Conservation (phyloP, 2,329 filamentous ascomycete genomes). For the Ascochyta viciae-villosae region DNA sequence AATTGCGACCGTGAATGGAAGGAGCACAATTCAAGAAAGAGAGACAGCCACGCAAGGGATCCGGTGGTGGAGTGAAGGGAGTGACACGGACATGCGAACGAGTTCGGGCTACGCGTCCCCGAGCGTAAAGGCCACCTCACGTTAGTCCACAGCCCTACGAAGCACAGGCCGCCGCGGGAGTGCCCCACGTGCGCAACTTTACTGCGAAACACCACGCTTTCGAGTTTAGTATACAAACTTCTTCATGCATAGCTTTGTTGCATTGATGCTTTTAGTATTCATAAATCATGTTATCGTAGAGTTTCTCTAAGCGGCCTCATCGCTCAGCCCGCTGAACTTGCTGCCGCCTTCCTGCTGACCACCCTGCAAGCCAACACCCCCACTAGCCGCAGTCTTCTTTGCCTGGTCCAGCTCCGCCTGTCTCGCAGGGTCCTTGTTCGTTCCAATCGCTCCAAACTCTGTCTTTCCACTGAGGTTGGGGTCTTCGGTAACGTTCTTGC, state of each 20-base stretch:
- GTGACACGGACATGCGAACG: slow-evolving; percentile 10
- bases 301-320: neutral
- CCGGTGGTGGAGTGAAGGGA: slow-evolving; percentile 15
- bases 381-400: slow-evolving; percentile 42
- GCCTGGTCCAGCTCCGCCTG: slow-evolving; percentile 52
- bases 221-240: neutral
- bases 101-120: slow-evolving; percentile 18
- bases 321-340: slow-evolving; percentile 32
- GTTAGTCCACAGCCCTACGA: slow-evolving; percentile 27
- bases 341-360: slow-evolving; percentile 24
- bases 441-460: slow-evolving; percentile 57
- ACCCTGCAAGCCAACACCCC: slow-evolving; percentile 35
- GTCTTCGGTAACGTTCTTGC: slow-evolving; percentile 59
- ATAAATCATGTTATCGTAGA: neutral
- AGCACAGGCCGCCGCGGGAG: slow-evolving; percentile 12
- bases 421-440: slow-evolving; percentile 62
- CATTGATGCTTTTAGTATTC: neutral
- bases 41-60: slow-evolving; percentile 15
- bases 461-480: slow-evolving; percentile 28
- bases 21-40: neutral
- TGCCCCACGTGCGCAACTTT: slow-evolving; percentile 7
- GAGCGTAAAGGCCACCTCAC: slow-evolving; percentile 44
- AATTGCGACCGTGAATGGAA: slow-evolving; percentile 24
- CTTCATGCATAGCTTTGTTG: neutral
- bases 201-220: neutral